A percentile compares a stretch with the other conserved stretches of the same genome.
Evolutionary conservation across 345 rosid genomes (phyloP).

Genomic region (Citrus glauca): DNA sequence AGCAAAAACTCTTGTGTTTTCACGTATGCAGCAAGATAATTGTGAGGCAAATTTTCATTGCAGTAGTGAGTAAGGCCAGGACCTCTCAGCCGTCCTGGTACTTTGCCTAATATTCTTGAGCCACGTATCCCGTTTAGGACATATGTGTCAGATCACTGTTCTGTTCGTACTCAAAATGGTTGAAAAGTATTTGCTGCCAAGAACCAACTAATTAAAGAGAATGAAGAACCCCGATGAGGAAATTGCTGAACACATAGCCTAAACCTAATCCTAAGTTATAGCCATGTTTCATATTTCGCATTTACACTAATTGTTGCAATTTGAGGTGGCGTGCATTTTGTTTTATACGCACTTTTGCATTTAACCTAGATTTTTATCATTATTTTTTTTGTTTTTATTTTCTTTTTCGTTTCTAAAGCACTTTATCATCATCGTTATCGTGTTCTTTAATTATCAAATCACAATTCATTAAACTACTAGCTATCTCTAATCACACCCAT

Average conservation of each 20-base stretch:
- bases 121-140: slow-evolving; percentile 24
- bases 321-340: slow-evolving; percentile 12
- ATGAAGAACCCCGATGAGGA: not conserved
- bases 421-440: not conserved
- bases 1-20: not conserved
- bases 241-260: not conserved
- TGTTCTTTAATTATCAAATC: slow-evolving; percentile 7
- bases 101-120: slow-evolving; percentile 23
- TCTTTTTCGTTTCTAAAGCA: not conserved
- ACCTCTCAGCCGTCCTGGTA: not conserved
- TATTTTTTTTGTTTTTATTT: not conserved
- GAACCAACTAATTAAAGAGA: not conserved
- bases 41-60: not conserved
- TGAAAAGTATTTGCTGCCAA: not conserved
- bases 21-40: not conserved
- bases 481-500: not conserved
- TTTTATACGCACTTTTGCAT: too few relatives aligned
- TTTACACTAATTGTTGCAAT: slow-evolving; percentile 4
- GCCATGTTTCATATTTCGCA: not conserved
- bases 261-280: not conserved
- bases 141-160: slow-evolving; percentile 3
- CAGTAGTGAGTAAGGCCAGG: not conserved
- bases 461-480: not conserved
- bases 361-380: not conserved
- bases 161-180: slow-evolving; percentile 7